Evolutionary conservation across 2,329 filamentous ascomycete species (phyloP).

Genomic region (Nothopassalora personata): DNA sequence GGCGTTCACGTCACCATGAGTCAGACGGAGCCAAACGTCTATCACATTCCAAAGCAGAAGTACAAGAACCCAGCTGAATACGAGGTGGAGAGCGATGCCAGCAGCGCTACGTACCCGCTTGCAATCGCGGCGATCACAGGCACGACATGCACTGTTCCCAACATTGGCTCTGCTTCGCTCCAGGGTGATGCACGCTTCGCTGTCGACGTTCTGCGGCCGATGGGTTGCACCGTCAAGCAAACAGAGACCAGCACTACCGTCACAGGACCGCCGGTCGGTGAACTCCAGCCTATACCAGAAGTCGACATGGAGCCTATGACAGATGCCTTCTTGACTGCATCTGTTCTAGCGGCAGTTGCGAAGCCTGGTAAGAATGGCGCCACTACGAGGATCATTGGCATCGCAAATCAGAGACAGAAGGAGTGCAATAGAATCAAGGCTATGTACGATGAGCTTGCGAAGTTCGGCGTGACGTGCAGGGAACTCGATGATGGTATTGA

Average conservation of each 20-base stretch:
- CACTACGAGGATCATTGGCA: conserved; percentile 81
- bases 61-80: conserved; percentile 85
- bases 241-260: conserved; percentile 84
- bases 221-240: conserved; percentile 90
- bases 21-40: conserved; percentile 75
- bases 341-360: conserved; percentile 85
- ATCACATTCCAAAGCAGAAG: conserved; percentile 79
- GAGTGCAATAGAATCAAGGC: conserved; percentile 95
- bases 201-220: conserved; percentile 78
- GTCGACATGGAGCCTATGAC: conserved; percentile 99
- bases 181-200: conserved; percentile 96
- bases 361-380: conserved; percentile 56
- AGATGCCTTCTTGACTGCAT: conserved; percentile 93
- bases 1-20: conserved; percentile 76
- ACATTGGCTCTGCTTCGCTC: conserved; percentile 85
- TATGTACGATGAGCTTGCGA: conserved; percentile 90
- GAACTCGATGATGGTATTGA: conserved; percentile 95
- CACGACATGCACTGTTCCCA: conserved; percentile 90
- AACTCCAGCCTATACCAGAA: conserved; percentile 67
- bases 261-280: conserved; percentile 72
- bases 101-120: conserved; percentile 92
- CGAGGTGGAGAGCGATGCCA: conserved; percentile 91
- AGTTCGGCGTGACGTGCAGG: conserved; percentile 80
- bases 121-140: conserved; percentile 93
- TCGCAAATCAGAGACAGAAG: conserved; percentile 96